These are phyloP conservation scores for Entomortierella chlamydospora DNA, from an alignment of 192 early-diverging fungal species.

Conservation along the genomic window DNA sequence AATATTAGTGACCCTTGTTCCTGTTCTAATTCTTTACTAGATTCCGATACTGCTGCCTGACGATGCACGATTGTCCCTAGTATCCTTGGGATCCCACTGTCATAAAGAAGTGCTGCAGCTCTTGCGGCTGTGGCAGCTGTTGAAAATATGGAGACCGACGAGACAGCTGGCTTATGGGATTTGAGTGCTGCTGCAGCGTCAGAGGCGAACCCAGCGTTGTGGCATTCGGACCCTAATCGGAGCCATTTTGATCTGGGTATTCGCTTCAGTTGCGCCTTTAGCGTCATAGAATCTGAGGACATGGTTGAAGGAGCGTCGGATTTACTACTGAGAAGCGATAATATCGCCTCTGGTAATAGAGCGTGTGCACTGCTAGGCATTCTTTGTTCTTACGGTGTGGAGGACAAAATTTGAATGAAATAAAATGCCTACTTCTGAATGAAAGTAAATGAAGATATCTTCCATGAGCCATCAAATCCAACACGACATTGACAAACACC, in stretches of 20 bases:
- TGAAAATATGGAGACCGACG: slow-evolving; percentile 2
- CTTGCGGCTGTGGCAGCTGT: slow-evolving; percentile 8
- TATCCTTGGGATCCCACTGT: slow-evolving; percentile 25
- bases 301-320: background rate
- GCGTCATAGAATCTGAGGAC: background rate
- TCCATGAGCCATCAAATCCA: too few relatives aligned
- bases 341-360: background rate
- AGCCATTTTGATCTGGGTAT: slow-evolving; percentile 32
- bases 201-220: slow-evolving; percentile 19
- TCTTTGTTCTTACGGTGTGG: too few relatives aligned
- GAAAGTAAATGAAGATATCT: too few relatives aligned
- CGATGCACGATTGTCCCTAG: slow-evolving; percentile 12
- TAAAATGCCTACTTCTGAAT: too few relatives aligned
- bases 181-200: slow-evolving; percentile 5
- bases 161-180: background rate
- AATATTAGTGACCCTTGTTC: background rate
- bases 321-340: background rate
- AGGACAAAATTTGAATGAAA: too few relatives aligned
- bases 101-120: slow-evolving; percentile 9
- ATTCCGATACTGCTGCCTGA: slow-evolving; percentile 1
- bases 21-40: background rate
- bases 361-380: background rate
- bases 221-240: slow-evolving; percentile 29
- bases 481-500: too few relatives aligned
- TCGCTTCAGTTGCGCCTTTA: background rate